phyloP scores from a whole-genome alignment of 306 rosid genomes.

The apple (Malus domestica) region ASM211411v1 NC_041801.1:25529501-25530000 shows the following conservation, averaged over 20 bases:
- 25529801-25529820: conserved; percentile 70
- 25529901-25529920: conserved; percentile 8
- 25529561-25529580: conserved; percentile 39
- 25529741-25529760: conserved; percentile 72
- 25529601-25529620: conserved; percentile 84
- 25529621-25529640: conserved; percentile 60
- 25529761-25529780: conserved; percentile 83
- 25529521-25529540: conserved; percentile 86
- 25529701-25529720: conserved; percentile 61
- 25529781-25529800: conserved; percentile 74
- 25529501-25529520: conserved; percentile 82
- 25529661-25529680: conserved; percentile 67
- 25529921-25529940: conserved; percentile 2
- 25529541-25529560: conserved; percentile 68
- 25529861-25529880: conserved; percentile 34
- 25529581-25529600: conserved; percentile 65
- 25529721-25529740: conserved; percentile 77
- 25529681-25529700: conserved; percentile 77
- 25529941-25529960: conserved; percentile 25
- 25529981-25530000: not conserved
- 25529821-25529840: conserved; percentile 70
- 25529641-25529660: conserved; percentile 84
- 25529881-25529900: conserved; percentile 27
- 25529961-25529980: conserved; percentile 3
- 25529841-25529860: conserved; percentile 85